Conservation (phyloP, 768 basidiomycete genomes). For the Panus rudis region DNA sequence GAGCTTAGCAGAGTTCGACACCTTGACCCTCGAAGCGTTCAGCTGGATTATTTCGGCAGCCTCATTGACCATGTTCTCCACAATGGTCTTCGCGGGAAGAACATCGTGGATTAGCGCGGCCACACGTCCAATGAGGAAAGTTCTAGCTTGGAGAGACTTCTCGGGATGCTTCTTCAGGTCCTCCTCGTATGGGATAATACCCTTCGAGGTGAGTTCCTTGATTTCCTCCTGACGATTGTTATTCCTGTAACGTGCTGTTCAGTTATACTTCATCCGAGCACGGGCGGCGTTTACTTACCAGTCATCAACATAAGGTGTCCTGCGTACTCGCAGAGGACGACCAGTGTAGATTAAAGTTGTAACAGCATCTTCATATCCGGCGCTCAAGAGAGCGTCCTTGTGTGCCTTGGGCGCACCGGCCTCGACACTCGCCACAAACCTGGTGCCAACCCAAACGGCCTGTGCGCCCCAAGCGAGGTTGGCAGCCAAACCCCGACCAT, state of each 20-base stretch:
- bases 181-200: conserved; percentile 59
- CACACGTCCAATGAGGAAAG: conserved; percentile 57
- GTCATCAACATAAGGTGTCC: conserved; percentile 72
- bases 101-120: conserved; percentile 61
- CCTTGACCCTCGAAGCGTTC: conserved; percentile 24
- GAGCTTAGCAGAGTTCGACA: too few species aligned
- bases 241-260: conserved; percentile 39
- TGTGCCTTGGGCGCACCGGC: conserved; percentile 73
- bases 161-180: conserved; percentile 74
- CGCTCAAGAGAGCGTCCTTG: conserved; percentile 63
- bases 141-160: conserved; percentile 49
- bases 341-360: conserved; percentile 81
- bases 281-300: conserved; percentile 40
- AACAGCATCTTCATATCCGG: conserved; percentile 65
- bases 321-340: conserved; percentile 75
- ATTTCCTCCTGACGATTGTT: conserved; percentile 69
- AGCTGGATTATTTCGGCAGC: conserved; percentile 38
- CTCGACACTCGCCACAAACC: conserved; percentile 74
- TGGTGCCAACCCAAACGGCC: conserved; percentile 54
- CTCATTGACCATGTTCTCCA: conserved; percentile 62
- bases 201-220: conserved; percentile 65
- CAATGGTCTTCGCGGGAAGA: conserved; percentile 71
- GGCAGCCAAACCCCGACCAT: conserved; percentile 76
- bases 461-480: conserved; percentile 76
- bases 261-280: conserved; percentile 7